phyloP scores from a whole-genome alignment of 257 asterid species.

The Nicotiana sylvestris region DNA sequence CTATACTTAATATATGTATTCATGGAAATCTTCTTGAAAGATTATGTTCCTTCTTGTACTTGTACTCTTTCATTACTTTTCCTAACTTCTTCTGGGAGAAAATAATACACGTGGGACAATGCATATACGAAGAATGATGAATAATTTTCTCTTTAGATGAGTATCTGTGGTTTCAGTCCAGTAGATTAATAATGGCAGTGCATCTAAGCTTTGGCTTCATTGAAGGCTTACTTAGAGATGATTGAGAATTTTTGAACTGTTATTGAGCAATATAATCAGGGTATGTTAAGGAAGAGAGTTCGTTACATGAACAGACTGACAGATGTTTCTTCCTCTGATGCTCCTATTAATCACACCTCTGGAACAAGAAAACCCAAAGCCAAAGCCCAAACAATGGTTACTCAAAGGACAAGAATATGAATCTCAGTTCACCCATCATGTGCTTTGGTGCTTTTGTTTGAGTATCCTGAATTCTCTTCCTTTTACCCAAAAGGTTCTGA shows the following conservation, averaged over 20 bases:
- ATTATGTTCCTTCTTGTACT: not conserved
- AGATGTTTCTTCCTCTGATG: not conserved
- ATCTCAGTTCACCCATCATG: not conserved
- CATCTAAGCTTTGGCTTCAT: not conserved
- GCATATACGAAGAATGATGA: not conserved
- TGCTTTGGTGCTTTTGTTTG: not conserved
- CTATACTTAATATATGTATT: not conserved
- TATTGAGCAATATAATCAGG: not conserved
- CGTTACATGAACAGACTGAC: not conserved
- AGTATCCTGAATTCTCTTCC: not conserved
- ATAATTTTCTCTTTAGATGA: not conserved
- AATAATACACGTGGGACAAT: not conserved
- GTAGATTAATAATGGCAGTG: not conserved
- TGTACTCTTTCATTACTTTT: not conserved
- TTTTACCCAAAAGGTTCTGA: not conserved
- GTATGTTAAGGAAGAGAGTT: not conserved
- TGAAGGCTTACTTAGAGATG: not conserved
- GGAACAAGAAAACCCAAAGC: not conserved
- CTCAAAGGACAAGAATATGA: not conserved
- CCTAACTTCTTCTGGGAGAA: not conserved
- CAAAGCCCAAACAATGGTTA: not conserved
- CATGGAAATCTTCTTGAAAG: not conserved
- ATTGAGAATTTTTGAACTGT: not conserved
- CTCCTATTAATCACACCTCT: not conserved
- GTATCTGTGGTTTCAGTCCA: not conserved